These are phyloP conservation scores for Drechslera avenae DNA, from an alignment of 2,329 filamentous ascomycete species.

Conservation along the genomic window DNA sequence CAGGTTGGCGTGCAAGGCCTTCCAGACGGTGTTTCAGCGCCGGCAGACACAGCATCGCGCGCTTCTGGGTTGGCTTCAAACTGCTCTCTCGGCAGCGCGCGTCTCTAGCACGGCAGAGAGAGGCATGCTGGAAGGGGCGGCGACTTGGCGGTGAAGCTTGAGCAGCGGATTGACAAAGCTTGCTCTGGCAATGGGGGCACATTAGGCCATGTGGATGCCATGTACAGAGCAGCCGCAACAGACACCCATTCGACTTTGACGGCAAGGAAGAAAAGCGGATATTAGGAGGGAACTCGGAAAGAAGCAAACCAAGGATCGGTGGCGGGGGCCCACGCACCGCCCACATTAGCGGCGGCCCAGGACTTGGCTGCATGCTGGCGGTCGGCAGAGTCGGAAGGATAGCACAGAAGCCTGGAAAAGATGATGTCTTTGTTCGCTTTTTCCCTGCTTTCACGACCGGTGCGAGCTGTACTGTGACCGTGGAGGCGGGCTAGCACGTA, in stretches of 20 bases:
- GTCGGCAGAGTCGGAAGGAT: slow-evolving; percentile 13
- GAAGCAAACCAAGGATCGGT: slow-evolving; percentile 17
- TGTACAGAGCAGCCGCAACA: neutral
- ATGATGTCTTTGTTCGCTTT: slow-evolving; percentile 13
- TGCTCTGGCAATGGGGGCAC: no score
- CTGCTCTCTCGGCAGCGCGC: slow-evolving; percentile 37
- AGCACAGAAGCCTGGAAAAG: slow-evolving; percentile 1
- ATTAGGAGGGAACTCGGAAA: slow-evolving; percentile 1
- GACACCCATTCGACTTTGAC: no score
- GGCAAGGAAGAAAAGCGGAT: neutral
- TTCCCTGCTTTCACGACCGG: neutral
- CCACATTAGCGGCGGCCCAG: slow-evolving; percentile 17
- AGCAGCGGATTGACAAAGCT: neutral
- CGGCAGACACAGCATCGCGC: slow-evolving; percentile 72
- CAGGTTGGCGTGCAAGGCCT: slow-evolving; percentile 73
- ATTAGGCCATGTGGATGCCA: no score
- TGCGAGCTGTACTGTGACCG: neutral
- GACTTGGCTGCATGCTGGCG: slow-evolving; percentile 17
- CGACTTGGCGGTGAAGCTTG: slow-evolving; percentile 15
- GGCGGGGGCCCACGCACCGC: slow-evolving; percentile 10
- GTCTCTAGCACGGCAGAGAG: slow-evolving; percentile 36
- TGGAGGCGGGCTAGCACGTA: slow-evolving; percentile 1
- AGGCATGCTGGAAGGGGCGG: slow-evolving; percentile 36
- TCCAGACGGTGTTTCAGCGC: slow-evolving; percentile 67
- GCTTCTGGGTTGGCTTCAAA: slow-evolving; percentile 70